Base-by-base conservation (phyloP, 1,139 yeast species). In the Yamadazyma sp. region DNA sequence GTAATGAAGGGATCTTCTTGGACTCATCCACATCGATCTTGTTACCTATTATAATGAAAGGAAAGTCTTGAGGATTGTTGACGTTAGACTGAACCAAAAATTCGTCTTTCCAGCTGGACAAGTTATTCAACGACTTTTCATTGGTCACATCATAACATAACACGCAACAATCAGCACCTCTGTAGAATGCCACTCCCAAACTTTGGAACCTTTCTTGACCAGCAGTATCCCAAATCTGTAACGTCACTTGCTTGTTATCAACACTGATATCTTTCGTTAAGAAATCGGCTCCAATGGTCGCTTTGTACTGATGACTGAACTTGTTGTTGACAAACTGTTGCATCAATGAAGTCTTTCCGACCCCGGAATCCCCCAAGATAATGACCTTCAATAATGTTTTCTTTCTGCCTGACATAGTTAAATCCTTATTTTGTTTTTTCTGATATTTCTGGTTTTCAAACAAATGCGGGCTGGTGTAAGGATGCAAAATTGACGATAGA, bases 91-190 rank as follows among this genome's bases (percentile, higher is more conserved):
- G 98, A 41, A 92, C 81, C 49, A 92, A 70, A 59, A 92, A 92
- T 64, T 92, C 98, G 64, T 92, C 98, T 58, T 91, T 81, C 98
- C 98, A 92, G 39, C 87, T 78, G 38, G 87, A 83, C 49, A 92
- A 75, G 53, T 87, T 85, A 59, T 91, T 96, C 62, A 92, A 87
- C 5, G 96, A 87, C 64, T 89, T 89, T 48, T 87, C 84, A 64
- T 91, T 91, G 46, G 95, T 89, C 36, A 92, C 97, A 59, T 91
- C 98, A 62, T 85, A 91, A 52, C 94, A 95, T 46, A 92, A 75
- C 8, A 92, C 98, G 65, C 98, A 92, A 64, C 98, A 92, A 63
- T 92, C 98, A 1, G 98, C 97, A 27, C 98, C 98, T 53, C 98
- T 75, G 64, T 92, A 92, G 62, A 92, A 92, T 1, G 98, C 98